Percentiles rank a stretch among this genome's conserved stretches.
phyloP scores from a whole-genome alignment of 2,329 filamentous ascomycete genomes.

The Penicillium sp. region DNA sequence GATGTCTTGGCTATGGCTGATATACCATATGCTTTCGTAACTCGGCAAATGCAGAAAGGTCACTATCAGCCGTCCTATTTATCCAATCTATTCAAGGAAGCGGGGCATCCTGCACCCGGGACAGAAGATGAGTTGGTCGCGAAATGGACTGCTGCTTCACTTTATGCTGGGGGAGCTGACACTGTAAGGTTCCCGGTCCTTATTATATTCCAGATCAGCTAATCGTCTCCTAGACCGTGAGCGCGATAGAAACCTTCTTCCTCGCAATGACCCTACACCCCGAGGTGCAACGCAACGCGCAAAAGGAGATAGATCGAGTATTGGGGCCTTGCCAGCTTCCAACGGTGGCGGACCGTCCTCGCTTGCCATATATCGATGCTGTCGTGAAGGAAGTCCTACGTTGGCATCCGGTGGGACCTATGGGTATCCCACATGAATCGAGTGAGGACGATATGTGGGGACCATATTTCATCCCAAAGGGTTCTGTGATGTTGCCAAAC shows the following conservation, averaged over 20 bases:
- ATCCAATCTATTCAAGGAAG: slow-evolving; percentile 15
- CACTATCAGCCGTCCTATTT: slow-evolving; percentile 17
- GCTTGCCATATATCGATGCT: slow-evolving; percentile 39
- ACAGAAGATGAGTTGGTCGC: slow-evolving; percentile 32
- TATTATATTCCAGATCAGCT: neutral
- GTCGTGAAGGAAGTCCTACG: slow-evolving; percentile 40
- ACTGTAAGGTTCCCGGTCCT: slow-evolving; percentile 28
- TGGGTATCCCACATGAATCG: slow-evolving; percentile 32
- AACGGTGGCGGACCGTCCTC: slow-evolving; percentile 37
- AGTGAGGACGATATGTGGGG: slow-evolving; percentile 27
- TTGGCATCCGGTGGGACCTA: slow-evolving; percentile 36
- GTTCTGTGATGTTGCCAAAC: slow-evolving; percentile 34
- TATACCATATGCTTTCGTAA: slow-evolving; percentile 38
- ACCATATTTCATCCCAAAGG: slow-evolving; percentile 35
- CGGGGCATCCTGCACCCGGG: slow-evolving; percentile 2
- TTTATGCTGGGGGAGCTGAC: slow-evolving; percentile 45
- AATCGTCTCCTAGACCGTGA: slow-evolving; percentile 39
- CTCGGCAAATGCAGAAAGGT: slow-evolving; percentile 12
- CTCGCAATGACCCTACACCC: slow-evolving; percentile 53
- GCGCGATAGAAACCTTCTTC: slow-evolving; percentile 44
- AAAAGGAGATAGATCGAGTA: slow-evolving; percentile 43
- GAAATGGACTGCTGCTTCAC: slow-evolving; percentile 44
- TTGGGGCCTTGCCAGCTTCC: slow-evolving; percentile 34
- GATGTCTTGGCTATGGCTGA: slow-evolving; percentile 34
- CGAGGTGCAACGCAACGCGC: slow-evolving; percentile 50